Percentiles rank a stretch among this genome's conserved stretches.
Evolutionary conservation across 1,284 basidiomycete species (phyloP).

Genomic region (Tilletiopsis washingtonensis): DNA sequence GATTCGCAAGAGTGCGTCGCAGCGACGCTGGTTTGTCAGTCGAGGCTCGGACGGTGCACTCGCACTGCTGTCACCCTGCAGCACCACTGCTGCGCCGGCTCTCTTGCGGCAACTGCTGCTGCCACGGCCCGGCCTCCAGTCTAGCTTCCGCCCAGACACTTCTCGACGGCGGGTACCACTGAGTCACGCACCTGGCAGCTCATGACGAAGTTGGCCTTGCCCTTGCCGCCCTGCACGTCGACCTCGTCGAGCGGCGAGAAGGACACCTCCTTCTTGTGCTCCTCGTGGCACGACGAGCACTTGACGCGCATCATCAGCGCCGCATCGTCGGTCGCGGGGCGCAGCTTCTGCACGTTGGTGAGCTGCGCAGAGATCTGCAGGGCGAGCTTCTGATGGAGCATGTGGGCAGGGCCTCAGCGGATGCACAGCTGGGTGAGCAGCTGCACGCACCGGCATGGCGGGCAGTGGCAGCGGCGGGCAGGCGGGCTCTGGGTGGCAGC

Average conservation of each 20-base stretch:
- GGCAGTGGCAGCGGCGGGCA: too few relatives aligned
- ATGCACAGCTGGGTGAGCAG: too few relatives aligned
- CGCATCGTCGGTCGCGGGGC: slow-evolving; percentile 31
- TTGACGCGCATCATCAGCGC: slow-evolving; percentile 31
- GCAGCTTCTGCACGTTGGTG: slow-evolving; percentile 28
- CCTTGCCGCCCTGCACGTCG: slow-evolving; percentile 36
- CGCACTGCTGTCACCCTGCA: too few relatives aligned
- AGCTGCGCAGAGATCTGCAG: slow-evolving; percentile 39
- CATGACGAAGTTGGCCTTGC: slow-evolving; percentile 38
- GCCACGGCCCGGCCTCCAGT: too few relatives aligned
- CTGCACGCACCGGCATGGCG: too few relatives aligned
- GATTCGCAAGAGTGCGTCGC: too few relatives aligned
- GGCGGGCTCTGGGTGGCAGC: too few relatives aligned
- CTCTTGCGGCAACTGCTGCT: not conserved
- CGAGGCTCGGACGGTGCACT: too few relatives aligned
- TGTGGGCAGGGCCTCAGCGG: not conserved
- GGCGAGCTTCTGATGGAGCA: slow-evolving; percentile 16
- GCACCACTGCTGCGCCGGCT: not conserved
- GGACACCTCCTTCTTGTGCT: slow-evolving; percentile 34
- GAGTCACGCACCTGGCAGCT: slow-evolving; percentile 14
- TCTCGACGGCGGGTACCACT: not conserved
- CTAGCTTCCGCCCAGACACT: too few relatives aligned
- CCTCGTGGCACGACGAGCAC: slow-evolving; percentile 43
- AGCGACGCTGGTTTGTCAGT: too few relatives aligned
- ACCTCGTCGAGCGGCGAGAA: slow-evolving; percentile 24